Conservation (phyloP, 345 rosid genomes). For the Brassica juncea region DNA sequence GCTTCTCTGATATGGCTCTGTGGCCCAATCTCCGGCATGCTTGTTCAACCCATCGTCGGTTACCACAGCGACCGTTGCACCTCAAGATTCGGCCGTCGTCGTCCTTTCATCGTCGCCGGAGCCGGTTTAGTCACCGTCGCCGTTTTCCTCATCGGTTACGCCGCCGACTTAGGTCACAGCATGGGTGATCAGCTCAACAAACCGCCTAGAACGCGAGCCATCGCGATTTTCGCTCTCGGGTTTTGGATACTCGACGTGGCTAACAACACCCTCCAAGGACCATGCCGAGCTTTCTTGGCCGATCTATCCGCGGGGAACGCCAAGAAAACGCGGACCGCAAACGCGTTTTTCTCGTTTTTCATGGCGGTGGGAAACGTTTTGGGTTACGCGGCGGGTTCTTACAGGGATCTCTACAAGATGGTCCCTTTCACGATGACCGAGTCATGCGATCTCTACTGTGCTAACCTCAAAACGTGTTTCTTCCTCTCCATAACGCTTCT, state of each 20-base stretch:
- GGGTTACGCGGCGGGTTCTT: conserved; percentile 79
- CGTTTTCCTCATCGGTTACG: conserved; percentile 76
- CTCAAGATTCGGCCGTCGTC: conserved; percentile 79
- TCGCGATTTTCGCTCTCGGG: conserved; percentile 67
- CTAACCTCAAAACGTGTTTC: conserved; percentile 82
- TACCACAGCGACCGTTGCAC: conserved; percentile 78
- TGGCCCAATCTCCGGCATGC: conserved; percentile 85
- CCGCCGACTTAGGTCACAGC: conserved; percentile 71
- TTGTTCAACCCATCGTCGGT: conserved; percentile 89
- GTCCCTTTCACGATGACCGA: conserved; percentile 68
- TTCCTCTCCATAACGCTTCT: conserved; percentile 67
- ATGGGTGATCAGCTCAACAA: conserved; percentile 50
- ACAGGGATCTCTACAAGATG: conserved; percentile 50
- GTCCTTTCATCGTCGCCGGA: conserved; percentile 76
- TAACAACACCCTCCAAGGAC: conserved; percentile 81
- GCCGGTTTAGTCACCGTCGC: conserved; percentile 54
- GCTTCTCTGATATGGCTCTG: conserved; percentile 91
- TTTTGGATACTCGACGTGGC: conserved; percentile 94
- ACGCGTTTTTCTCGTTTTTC: conserved; percentile 72
- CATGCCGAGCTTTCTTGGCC: conserved; percentile 87
- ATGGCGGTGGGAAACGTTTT: conserved; percentile 90
- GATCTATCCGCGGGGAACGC: conserved; percentile 65
- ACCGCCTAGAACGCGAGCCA: conserved; percentile 59
- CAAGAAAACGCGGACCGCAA: conserved; percentile 56
- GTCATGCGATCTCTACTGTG: conserved; percentile 81